Evolutionary conservation across 352 stramenopile genomes (phyloP), one percentile per base, ranked within the genome.

Genomic region (Phytopythium chamaehyphon): DNA sequence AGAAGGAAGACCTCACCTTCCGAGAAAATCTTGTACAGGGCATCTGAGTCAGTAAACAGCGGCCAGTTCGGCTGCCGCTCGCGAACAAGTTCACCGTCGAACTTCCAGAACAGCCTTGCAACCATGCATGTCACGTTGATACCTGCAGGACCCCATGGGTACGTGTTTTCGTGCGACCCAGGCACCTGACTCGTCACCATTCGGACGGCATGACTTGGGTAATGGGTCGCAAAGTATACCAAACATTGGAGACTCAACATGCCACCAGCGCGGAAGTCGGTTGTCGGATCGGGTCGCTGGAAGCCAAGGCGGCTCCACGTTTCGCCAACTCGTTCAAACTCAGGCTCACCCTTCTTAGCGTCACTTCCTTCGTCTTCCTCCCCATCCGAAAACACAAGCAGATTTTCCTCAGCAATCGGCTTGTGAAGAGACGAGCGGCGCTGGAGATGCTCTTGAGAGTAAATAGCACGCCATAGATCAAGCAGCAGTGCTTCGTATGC

Each of bases 71-170:
- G 16, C 42, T 76, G 57, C 28, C 73, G 65, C 23, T 92, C 81
- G 37, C 73, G 71, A 46, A 83, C 68, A 38, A 86, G 62, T 55
- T 89, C 72, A 10, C 81, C 83, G 46, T 92, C 79, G 44, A 77
- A 82, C 42, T 88, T 83, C 83, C 83, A 94, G 51, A 94, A 90
- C 1, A 89, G 69, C 37, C 75, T 64, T 19, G 81, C 76, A 9
- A 90, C 61, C 74, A 92, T 87, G 59, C 83, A 90, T 18, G 83
- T 90, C 46, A 94, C 76, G 50, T 94, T 94, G 65, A 94, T 94
- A 8, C 81, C 83, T 5, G 79, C 83, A 23, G 79, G 83, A 49
- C 83, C 81, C 81, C 81, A 92, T 23, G 83, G 83, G 48, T 94
- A 94, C 40, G 83, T 90, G 59, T 90, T 78, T 8, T 88, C 67